Evolutionary conservation across 257 asterid species (phyloP), one percentile per base, ranked within the genome.

Genomic region (Solanum lycopersicoides): DNA sequence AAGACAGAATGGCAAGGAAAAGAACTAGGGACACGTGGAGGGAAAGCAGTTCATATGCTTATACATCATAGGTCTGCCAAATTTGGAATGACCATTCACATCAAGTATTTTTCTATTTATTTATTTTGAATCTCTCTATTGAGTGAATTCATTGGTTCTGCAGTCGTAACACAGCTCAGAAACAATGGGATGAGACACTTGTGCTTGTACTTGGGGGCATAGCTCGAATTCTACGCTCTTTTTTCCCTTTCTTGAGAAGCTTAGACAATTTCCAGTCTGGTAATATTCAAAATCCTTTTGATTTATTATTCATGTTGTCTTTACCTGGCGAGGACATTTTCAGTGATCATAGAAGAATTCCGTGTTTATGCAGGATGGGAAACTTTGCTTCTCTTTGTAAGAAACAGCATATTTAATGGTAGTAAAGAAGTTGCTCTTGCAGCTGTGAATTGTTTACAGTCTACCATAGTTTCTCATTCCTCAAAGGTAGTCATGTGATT

Each of bases 161-260:
- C 94, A 97, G 99, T 90, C 99, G 99, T 80, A 97, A 97, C 91
- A 97, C 99, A 50, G 98, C 97, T 93, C 99, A 97, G 89, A 97
- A 97, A 89, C 99, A 97, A 92, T 97, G 99, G 99, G 98, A 97
- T 92, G 99, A 97, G 94, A 95, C 99, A 65, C 98, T 97, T 91
- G 99, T 95, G 88, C 95, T 97, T 88, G 96, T 97, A 84, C 92
- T 95, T 42, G 97, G 98, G 79, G 99, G 99, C 92, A 94, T 97
- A 90, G 93, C 98, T 42, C 95, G 99, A 85, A 93, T 97, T 90
- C 89, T 97, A 72, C 93, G 99, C 84, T 88, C 99, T 30, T 95
- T 93, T 89, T 95, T 97, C 74, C 98, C 98, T 47, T 92, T 93
- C 83, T 97, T 97, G 37, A 91, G 92, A 89, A 94, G 93, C 87